Conservation (phyloP, 2,329 filamentous ascomycete genomes). For the Emergomyces pasteurianus region DNA sequence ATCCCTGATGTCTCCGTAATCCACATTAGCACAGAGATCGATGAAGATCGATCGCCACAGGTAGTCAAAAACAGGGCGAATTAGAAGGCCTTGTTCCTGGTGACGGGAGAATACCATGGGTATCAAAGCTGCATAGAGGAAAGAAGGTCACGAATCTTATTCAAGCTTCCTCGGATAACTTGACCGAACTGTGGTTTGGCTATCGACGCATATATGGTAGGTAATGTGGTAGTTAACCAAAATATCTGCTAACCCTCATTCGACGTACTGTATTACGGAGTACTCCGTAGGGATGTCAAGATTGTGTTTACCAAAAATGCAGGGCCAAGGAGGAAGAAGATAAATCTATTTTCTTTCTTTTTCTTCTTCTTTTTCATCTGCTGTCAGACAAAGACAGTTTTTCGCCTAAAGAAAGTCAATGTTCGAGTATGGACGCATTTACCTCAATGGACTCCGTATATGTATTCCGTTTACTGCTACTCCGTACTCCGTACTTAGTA, state of each 20-base stretch:
- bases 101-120: constrained; percentile 2
- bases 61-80: not conserved
- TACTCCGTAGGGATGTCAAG: not conserved
- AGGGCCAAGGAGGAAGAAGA: not conserved
- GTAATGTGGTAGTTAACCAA: not conserved
- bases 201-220: not conserved
- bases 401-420: no score
- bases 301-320: not conserved
- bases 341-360: no score
- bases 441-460: no score
- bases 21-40: not conserved
- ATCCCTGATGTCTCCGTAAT: not conserved
- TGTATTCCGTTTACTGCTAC: no score
- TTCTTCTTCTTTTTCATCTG: no score
- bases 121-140: not conserved
- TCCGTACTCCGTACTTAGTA: no score
- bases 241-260: not conserved
- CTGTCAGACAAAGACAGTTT: not conserved
- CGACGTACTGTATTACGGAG: no score
- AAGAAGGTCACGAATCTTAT: not conserved
- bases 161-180: not conserved
- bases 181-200: not conserved
- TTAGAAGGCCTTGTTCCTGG: not conserved
- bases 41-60: not conserved
- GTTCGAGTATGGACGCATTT: no score